Percentiles rank a stretch among this genome's conserved stretches.
Conservation (phyloP, 306 rosid genomes). For the Pyrus betulifolia region DNA sequence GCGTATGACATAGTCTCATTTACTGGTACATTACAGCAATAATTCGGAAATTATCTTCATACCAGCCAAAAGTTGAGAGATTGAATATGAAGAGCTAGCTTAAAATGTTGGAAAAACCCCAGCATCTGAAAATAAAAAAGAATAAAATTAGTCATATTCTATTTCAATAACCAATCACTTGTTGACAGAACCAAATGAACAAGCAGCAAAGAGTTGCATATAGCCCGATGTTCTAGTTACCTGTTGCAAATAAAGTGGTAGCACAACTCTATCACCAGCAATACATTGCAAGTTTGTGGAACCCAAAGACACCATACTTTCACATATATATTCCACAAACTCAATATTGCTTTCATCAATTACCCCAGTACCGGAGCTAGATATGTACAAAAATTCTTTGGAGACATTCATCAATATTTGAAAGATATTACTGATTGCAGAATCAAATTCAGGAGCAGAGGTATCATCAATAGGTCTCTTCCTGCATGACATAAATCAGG, state of each 20-base stretch:
- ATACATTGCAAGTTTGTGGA: slow-evolving; percentile 75
- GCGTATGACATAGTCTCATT: slow-evolving; percentile 11
- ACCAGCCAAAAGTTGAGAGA: slow-evolving; percentile 93
- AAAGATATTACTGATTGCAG: slow-evolving; percentile 63
- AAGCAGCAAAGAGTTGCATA: not conserved
- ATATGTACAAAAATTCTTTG: slow-evolving; percentile 57
- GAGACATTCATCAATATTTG: slow-evolving; percentile 70
- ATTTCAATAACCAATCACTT: not conserved
- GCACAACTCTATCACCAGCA: slow-evolving; percentile 49
- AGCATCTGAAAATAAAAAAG: slow-evolving; percentile 56
- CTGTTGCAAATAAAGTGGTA: slow-evolving; percentile 70
- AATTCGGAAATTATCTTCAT: slow-evolving; percentile 18
- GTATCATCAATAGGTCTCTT: slow-evolving; percentile 72
- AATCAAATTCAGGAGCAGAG: slow-evolving; percentile 63
- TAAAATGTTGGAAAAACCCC: slow-evolving; percentile 74
- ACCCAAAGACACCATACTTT: slow-evolving; percentile 84
- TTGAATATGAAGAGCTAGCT: slow-evolving; percentile 80
- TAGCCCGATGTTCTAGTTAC: slow-evolving; percentile 25
- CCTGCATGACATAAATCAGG: slow-evolving; percentile 41
- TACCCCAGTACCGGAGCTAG: slow-evolving; percentile 39
- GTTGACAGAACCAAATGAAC: not conserved
- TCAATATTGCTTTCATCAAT: slow-evolving; percentile 73
- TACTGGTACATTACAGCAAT: not conserved
- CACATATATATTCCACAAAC: slow-evolving; percentile 76
- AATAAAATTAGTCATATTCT: not conserved